These are phyloP conservation scores for Eimeria maxima DNA, from an alignment of 169 alveolate genomes.

Conservation along the genomic window DNA sequence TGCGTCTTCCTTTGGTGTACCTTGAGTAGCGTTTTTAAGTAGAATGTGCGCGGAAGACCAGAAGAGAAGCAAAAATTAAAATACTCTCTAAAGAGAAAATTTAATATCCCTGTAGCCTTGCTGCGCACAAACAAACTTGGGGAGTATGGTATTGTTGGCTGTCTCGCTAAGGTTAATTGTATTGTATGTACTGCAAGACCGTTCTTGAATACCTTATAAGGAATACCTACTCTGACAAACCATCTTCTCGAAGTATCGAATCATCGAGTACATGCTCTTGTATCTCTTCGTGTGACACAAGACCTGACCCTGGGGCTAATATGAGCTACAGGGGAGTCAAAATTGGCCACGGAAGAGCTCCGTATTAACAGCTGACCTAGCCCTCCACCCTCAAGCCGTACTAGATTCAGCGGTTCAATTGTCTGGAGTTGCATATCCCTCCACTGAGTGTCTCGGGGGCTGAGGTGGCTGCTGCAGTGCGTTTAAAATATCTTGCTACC, in stretches of 20 bases:
- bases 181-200: background rate
- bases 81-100: background rate
- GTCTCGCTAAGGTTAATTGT: background rate
- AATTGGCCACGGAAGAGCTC: too few species aligned
- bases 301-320: too few species aligned
- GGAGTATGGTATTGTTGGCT: background rate
- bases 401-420: too few species aligned
- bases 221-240: background rate
- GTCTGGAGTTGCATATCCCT: too few species aligned
- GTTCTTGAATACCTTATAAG: background rate
- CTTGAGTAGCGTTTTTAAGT: background rate
- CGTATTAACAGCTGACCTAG: too few species aligned
- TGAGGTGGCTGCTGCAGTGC: too few species aligned
- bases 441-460: too few species aligned
- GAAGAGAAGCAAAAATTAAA: background rate
- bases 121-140: background rate
- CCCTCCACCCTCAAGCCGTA: too few species aligned
- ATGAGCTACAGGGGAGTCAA: too few species aligned
- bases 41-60: background rate
- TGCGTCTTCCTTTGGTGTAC: background rate
- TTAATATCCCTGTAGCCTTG: background rate
- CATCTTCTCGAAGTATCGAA: background rate
- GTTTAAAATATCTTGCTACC: background rate
- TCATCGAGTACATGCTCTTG: background rate
- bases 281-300: background rate